Evolutionary conservation across 805 yeast species (phyloP), one percentile per base, ranked within the genome.

Genomic region (Saccharomycopsis sp.): DNA sequence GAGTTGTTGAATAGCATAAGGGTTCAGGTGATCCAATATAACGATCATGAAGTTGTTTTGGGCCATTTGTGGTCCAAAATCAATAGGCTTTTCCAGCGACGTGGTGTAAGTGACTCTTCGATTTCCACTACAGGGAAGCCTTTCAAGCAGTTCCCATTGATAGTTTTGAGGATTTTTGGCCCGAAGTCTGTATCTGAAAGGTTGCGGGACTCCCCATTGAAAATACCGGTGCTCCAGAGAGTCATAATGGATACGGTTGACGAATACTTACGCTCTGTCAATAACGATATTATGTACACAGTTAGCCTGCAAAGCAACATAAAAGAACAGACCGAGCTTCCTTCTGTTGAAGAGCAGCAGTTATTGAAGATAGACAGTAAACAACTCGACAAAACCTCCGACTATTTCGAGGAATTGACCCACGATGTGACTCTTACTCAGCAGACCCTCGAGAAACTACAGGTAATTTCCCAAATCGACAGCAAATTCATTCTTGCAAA

Each of bases 391-490:
- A 29, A 59, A 46, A 24, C 56, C 57, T 41, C 57, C 18, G 34
- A 58, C n/a, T 57, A 53, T 37, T 63, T 64, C 37, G 46, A 53
- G 3, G 54, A 61, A 20, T 51, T 74, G 3, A 51, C 61, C 2
- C 63, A 64, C 16, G 56, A 56, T 1, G 48, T 44, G 21, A 44
- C 48, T 16, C 21, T 44, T 16, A 44, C 48, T 16, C 48, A 44
- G 4, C 48, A 44, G 16, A 66, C 68, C 29, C 55, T 75, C 9
- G 40, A 50, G 1, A 34, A 60, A 1, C 60, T 64, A 51, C 59
- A 64, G 5, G 75, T 83, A 0, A 71, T 85, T 3, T 73, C 78
- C 2, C 96, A 89, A 66, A 70, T 87, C 2, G 89, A 83, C 51
- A 65, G 69, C 2, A 87, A 85, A 65, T 88, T 88, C 64, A 81